Evolutionary conservation across 2,329 filamentous ascomycete genomes (phyloP).

Genomic region (Trichophyton schoenleinii): DNA sequence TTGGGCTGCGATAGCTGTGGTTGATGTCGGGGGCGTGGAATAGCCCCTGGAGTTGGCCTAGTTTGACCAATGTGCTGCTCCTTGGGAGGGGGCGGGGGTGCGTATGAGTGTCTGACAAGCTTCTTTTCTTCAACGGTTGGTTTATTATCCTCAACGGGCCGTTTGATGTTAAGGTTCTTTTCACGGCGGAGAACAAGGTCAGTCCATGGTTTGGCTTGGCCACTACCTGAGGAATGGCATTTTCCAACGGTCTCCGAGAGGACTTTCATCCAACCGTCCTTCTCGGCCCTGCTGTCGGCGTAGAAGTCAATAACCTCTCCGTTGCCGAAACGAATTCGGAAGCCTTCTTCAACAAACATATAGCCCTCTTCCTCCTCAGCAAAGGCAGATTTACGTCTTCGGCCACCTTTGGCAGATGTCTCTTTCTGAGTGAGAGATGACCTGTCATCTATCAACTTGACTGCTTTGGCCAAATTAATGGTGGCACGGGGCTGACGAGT

Average conservation of each 20-base stretch:
- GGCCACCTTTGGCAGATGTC: slow-evolving; percentile 60
- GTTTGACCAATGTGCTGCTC: slow-evolving; percentile 18
- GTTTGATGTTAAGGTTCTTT: slow-evolving; percentile 24
- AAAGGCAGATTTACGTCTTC: slow-evolving; percentile 83
- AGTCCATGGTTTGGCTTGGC: slow-evolving; percentile 46
- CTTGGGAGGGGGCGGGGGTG: slow-evolving; percentile 14
- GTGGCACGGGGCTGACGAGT: slow-evolving; percentile 91
- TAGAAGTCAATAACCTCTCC: slow-evolving; percentile 98
- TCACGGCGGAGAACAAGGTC: slow-evolving; percentile 46
- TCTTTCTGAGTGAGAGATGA: slow-evolving; percentile 72
- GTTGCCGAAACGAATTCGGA: slow-evolving; percentile 96
- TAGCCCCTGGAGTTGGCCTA: slow-evolving; percentile 20
- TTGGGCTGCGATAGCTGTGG: slow-evolving; percentile 31
- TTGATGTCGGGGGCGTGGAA: slow-evolving; percentile 25
- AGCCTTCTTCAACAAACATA: slow-evolving; percentile 98
- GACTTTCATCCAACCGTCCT: slow-evolving; percentile 89
- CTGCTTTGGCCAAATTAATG: slow-evolving; percentile 89
- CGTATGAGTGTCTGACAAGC: background rate
- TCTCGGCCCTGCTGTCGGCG: slow-evolving; percentile 73
- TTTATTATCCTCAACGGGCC: slow-evolving; percentile 9
- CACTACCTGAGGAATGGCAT: slow-evolving; percentile 32
- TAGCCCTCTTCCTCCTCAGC: slow-evolving; percentile 98
- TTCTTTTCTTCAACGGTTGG: slow-evolving; percentile 5
- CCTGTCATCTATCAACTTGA: slow-evolving; percentile 86
- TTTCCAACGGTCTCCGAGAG: slow-evolving; percentile 59